A percentile compares a stretch with the other conserved stretches of the same genome.
These are phyloP conservation scores for Davidsoniella eucalypti DNA, from an alignment of 2,329 filamentous ascomycete species.

Conservation along the genomic window DNA sequence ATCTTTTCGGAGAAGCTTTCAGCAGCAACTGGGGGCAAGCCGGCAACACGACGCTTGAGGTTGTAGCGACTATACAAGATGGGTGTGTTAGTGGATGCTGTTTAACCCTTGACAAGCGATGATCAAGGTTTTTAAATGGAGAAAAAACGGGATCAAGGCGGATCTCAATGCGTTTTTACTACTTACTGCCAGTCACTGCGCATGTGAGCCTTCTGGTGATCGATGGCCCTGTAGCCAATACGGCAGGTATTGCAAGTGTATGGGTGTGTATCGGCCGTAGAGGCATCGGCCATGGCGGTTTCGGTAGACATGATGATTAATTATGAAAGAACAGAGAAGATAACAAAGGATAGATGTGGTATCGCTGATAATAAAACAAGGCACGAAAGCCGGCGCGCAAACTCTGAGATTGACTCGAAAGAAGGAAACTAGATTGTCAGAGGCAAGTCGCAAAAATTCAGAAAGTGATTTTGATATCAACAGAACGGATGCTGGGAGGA, in stretches of 20 bases:
- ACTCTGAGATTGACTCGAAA: background rate
- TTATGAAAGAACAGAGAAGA: background rate
- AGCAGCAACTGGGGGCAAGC: slow-evolving; percentile 75
- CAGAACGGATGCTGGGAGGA: background rate
- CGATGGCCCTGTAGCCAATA: slow-evolving; percentile 86
- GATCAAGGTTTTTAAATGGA: background rate
- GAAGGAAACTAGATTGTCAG: background rate
- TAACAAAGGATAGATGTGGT: background rate
- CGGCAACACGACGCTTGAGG: slow-evolving; percentile 82
- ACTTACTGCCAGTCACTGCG: slow-evolving; percentile 96
- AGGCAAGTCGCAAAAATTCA: background rate
- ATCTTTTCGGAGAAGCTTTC: slow-evolving; percentile 95
- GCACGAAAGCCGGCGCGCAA: background rate
- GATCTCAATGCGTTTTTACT: slow-evolving; percentile 25
- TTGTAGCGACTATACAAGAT: slow-evolving; percentile 60
- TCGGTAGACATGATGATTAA: slow-evolving; percentile 6
- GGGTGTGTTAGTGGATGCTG: background rate
- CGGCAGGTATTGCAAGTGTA: slow-evolving; percentile 98
- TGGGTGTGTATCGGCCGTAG: slow-evolving; percentile 46
- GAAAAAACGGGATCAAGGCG: background rate
- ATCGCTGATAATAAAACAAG: background rate
- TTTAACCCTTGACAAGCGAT: slow-evolving; percentile 4
- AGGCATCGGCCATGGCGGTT: slow-evolving; percentile 13
- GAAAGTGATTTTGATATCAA: slow-evolving; percentile 5
- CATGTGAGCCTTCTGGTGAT: slow-evolving; percentile 91